A percentile compares a stretch with the other conserved stretches of the same genome.
These are phyloP conservation scores for Zychaea mexicana DNA, from an alignment of 371 early-diverging fungal genomes.

Conservation along the genomic window DNA sequence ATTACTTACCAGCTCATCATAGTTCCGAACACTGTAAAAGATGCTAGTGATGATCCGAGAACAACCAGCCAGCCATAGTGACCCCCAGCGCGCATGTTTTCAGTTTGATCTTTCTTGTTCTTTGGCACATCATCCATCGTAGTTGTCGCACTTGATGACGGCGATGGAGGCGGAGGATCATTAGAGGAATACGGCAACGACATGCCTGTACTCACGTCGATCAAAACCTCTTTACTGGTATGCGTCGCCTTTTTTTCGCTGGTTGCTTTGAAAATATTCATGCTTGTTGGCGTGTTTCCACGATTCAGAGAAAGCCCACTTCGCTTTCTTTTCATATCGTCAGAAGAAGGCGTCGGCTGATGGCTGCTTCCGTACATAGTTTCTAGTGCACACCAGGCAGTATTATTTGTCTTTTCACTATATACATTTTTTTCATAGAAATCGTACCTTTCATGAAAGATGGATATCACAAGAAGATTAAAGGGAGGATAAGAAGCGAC, in stretches of 20 bases:
- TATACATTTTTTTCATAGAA: too few species aligned
- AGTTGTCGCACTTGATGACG: not conserved
- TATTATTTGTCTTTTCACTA: too few species aligned
- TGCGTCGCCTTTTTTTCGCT: not conserved
- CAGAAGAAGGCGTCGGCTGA: not conserved
- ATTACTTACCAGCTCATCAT: constrained; percentile 30
- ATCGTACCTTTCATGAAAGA: too few species aligned
- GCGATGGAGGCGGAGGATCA: not conserved
- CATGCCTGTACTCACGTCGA: not conserved
- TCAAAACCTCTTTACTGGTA: not conserved
- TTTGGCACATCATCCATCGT: not conserved
- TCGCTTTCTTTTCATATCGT: not conserved
- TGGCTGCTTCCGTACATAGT: not conserved
- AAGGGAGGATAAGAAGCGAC: too few species aligned
- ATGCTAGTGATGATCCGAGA: constrained; percentile 53
- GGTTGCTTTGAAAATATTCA: too few species aligned
- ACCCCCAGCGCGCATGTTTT: constrained; percentile 35
- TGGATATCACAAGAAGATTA: too few species aligned
- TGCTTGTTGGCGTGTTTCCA: not conserved
- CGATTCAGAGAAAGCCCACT: not conserved
- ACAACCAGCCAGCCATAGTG: constrained; percentile 64
- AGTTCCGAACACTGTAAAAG: constrained; percentile 57
- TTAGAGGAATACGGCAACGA: not conserved
- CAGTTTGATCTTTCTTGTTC: not conserved
- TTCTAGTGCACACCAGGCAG: too few species aligned